A percentile compares a stretch with the other conserved stretches of the same genome.
These are phyloP conservation scores for Yamadazyma phyllophila DNA, from an alignment of 805 yeast species.

Conservation along the genomic window DNA sequence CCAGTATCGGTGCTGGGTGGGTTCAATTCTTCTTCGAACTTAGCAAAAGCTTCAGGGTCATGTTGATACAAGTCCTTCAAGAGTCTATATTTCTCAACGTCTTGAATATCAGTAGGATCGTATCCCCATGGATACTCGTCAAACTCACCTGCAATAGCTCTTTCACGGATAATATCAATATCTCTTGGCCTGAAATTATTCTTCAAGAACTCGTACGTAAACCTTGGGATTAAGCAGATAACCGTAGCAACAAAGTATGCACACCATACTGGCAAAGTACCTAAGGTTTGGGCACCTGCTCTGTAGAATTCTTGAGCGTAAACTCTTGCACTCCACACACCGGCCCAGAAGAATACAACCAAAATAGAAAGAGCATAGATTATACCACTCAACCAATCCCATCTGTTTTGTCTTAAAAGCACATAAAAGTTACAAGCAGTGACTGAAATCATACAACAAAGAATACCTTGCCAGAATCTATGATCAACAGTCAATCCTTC, in stretches of 20 bases:
- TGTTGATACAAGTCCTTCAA: constrained; percentile 30
- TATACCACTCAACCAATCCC: constrained; percentile 70
- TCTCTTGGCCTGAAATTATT: constrained; percentile 61
- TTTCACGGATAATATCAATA: constrained; percentile 68
- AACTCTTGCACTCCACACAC: constrained; percentile 63
- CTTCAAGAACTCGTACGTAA: constrained; percentile 47
- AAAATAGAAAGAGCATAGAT: constrained; percentile 54
- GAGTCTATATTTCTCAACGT: constrained; percentile 37
- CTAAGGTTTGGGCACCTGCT: constrained; percentile 62
- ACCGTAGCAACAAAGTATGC: constrained; percentile 54
- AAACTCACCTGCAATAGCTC: constrained; percentile 52
- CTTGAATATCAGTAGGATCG: constrained; percentile 51
- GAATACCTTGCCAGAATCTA: constrained; percentile 69
- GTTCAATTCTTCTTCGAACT: constrained; percentile 28
- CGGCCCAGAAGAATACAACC: constrained; percentile 71
- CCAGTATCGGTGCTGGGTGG: not conserved
- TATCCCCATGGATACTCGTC: constrained; percentile 46
- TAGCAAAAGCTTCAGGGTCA: constrained; percentile 34
- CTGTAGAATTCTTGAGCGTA: constrained; percentile 59
- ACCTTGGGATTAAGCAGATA: constrained; percentile 59
- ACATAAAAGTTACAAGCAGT: constrained; percentile 66
- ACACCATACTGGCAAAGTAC: constrained; percentile 66
- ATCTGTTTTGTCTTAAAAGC: constrained; percentile 63
- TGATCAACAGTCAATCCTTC: constrained; percentile 64
- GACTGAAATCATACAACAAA: constrained; percentile 59